Evolutionary conservation across 257 asterid species (phyloP), one percentile per base, ranked within the genome.

Genomic region (Solanum rostratum): DNA sequence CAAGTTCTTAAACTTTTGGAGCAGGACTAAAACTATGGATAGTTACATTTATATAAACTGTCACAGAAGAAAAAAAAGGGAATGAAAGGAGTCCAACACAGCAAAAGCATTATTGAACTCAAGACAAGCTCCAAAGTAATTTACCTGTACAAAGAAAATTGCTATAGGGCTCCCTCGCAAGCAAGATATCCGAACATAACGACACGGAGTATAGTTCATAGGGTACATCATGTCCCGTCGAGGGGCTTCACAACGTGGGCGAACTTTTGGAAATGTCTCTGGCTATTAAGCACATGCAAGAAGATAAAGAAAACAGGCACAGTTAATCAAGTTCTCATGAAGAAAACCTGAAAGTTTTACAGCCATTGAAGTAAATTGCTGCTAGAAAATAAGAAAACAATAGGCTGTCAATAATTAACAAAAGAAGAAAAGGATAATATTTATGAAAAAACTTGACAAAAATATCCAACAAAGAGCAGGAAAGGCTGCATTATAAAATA

Each of bases 191-290:
- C 99, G 92, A 85, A 97, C 97, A 90, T 92, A 97, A 84, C 94
- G 98, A 88, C 97, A 93, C 79, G 99, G 98, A 20, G 95, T 90
- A 89, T 97, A 95, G 80, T 90, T 95, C 95, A 91, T 91, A 68
- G 97, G 94, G 87, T 97, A 97, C 84, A 87, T 88, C 93, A 97
- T 92, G 89, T 97, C 99, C 33, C 98, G 97, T 55, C 98, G 92
- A 89, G 99, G 99, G 59, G 99, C 98, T 88, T 97, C 99, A 90
- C 98, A 95, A 76, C 98, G 97, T 24, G 99, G 94, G 74, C 97
- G 98, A 59, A 93, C 97, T 91, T 95, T 97, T 68, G 86, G 90
- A 91, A 97, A 97, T 59, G 95, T 90, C 89, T 96, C 99, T 88
- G 98, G 99, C 99, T 94, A 92, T 90, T 87, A 88, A 86, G 79